Evolutionary conservation across 345 rosid genomes (phyloP).

Genomic region (Chamaenerion angustifolium): DNA sequence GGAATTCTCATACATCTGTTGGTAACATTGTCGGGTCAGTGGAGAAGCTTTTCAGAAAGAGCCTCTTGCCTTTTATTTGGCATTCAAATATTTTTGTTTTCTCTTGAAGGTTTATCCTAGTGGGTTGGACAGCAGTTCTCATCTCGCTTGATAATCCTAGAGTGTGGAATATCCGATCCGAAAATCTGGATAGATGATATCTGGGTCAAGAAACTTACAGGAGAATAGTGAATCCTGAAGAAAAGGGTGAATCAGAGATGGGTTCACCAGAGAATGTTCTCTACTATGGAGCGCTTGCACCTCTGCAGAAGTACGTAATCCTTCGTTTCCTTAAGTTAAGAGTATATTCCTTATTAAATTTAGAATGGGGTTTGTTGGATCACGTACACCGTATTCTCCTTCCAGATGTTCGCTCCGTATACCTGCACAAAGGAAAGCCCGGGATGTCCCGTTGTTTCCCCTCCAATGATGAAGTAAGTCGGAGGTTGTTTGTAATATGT

Average conservation of each 20-base stretch:
- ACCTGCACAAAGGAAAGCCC: too few relatives aligned
- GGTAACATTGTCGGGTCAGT: too few relatives aligned
- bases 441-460: too few relatives aligned
- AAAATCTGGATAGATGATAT: conserved; percentile 86
- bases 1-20: too few relatives aligned
- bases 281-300: conserved; percentile 64
- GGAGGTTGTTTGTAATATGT: too few relatives aligned
- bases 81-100: background rate
- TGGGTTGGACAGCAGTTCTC: conserved; percentile 76
- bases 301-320: conserved; percentile 39
- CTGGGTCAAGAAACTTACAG: conserved; percentile 90
- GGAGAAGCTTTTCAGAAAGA: too few relatives aligned
- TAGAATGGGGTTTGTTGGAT: too few relatives aligned
- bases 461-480: too few relatives aligned
- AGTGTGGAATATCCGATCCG: conserved; percentile 78
- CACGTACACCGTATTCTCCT: too few relatives aligned
- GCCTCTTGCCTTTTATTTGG: background rate
- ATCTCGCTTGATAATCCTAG: conserved; percentile 77
- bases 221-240: conserved; percentile 69
- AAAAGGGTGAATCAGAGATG: conserved; percentile 68
- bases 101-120: conserved; percentile 66
- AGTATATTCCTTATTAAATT: too few relatives aligned
- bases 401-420: too few relatives aligned
- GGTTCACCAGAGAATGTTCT: conserved; percentile 54
- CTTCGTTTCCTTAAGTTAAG: conserved; percentile 4